Percentiles rank a stretch among this genome's conserved stretches.
These are phyloP conservation scores for Globisporangium nunn DNA, from an alignment of 352 stramenopile species.

Conservation along the genomic window DNA sequence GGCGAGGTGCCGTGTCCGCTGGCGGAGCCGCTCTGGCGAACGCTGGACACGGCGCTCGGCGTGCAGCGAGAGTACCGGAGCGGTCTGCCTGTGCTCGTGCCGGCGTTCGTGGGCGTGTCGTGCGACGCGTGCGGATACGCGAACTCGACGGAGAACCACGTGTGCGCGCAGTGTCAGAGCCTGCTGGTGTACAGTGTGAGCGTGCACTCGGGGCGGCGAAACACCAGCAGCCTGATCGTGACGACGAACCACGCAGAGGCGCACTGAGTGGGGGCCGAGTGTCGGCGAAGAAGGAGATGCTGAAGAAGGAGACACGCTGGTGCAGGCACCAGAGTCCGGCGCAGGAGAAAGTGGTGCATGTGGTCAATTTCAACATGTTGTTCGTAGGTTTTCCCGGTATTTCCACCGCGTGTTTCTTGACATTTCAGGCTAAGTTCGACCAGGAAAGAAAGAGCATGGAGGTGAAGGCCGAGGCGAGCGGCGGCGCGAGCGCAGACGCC, in stretches of 20 bases:
- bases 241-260: slow-evolving; percentile 12
- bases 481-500: slow-evolving; percentile 5
- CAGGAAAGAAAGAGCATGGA: slow-evolving; percentile 3
- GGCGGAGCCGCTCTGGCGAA: slow-evolving; percentile 55
- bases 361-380: too few relatives aligned
- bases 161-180: slow-evolving; percentile 46
- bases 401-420: background rate
- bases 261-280: background rate
- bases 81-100: slow-evolving; percentile 45
- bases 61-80: slow-evolving; percentile 59
- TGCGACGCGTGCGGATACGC: slow-evolving; percentile 53
- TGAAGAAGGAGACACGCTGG: background rate
- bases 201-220: slow-evolving; percentile 57
- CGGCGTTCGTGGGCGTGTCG: slow-evolving; percentile 31
- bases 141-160: slow-evolving; percentile 34
- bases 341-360: too few relatives aligned
- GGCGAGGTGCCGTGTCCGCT: slow-evolving; percentile 59
- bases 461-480: slow-evolving; percentile 9
- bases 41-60: slow-evolving; percentile 51
- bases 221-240: slow-evolving; percentile 41
- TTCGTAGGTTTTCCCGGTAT: background rate
- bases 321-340: too few relatives aligned
- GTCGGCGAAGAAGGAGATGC: background rate
- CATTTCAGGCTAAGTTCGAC: background rate
- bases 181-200: slow-evolving; percentile 70